Evolutionary conservation across 139 green algal species (phyloP), one percentile per base, ranked within the genome.

Genomic region (Tetraselmis chui): DNA sequence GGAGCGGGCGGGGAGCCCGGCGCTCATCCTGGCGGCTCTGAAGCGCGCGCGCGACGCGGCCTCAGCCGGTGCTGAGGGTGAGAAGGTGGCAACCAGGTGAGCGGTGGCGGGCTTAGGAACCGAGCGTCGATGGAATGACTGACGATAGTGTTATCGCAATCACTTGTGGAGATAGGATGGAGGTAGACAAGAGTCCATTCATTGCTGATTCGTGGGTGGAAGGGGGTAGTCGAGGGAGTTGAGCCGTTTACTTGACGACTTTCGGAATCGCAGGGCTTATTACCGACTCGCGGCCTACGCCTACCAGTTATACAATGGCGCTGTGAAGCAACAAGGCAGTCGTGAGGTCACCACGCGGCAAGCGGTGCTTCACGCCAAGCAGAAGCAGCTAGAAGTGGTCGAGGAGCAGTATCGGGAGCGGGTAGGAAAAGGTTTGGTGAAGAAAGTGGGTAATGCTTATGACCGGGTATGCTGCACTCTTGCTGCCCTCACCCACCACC

Each of bases 271-370:
- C 45, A 80, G 29, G 28, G 77, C n/a, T 18, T 18, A 80, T 29
- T 80, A 59, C 77, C 31, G 32, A 27, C 32, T 80, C 28, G 77
- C 77, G 24, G 28, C 31, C 2, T 80, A 59, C 28, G 31, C 29
- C 77, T 31, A 80, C 77, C 45, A 58, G 77, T 29, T 59, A 18
- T 80, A 80, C 77, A 31, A 32, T 27, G 77, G 29, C 2, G 26
- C 58, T 2, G 2, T 59, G 29, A 80, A 32, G 29, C 29, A 80
- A 18, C 77, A 80, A 29, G 32, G 28, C 2, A 59, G 29, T 2
- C 77, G 29, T 23, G 29, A 80, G 77, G 28, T 23, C 28, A 23
- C 28, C 2, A 32, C 77, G 29, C 31, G 77, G 77, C 77, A 80
- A 18, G 32, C 29, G 32, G 29, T 80, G 28, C 29, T 80, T 23